A percentile compares a stretch with the other conserved stretches of the same genome.
phyloP scores from a whole-genome alignment of 2,329 filamentous ascomycete species.

The Shiraia sp. region DNA sequence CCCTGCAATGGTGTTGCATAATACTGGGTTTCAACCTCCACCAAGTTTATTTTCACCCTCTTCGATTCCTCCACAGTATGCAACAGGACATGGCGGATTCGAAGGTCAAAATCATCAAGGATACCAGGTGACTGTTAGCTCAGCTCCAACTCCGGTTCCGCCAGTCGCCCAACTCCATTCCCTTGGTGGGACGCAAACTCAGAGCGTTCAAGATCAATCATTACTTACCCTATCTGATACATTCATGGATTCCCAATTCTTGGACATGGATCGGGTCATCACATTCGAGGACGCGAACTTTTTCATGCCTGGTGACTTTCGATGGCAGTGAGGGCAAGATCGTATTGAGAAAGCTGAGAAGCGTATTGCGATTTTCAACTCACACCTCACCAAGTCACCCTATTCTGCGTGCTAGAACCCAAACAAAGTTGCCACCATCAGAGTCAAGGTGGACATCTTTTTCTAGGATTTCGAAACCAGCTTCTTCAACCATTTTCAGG shows the following conservation, averaged over 20 bases:
- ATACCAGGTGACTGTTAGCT: too few relatives aligned
- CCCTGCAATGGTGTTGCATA: neutral
- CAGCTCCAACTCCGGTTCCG: neutral
- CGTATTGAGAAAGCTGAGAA: too few relatives aligned
- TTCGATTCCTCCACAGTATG: neutral
- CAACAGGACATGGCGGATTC: too few relatives aligned
- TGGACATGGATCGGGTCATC: conserved; percentile 41
- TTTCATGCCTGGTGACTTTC: conserved; percentile 19
- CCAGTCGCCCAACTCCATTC: conserved; percentile 1
- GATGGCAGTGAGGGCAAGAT: too few relatives aligned
- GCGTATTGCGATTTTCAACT: too few relatives aligned
- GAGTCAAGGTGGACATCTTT: conserved; percentile 27
- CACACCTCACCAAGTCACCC: neutral
- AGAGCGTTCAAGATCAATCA: conserved; percentile 33
- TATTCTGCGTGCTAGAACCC: conserved; percentile 31
- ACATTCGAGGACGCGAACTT: conserved; percentile 43
- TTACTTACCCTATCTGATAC: conserved; percentile 35
- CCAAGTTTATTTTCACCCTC: neutral
- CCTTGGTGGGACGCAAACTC: conserved; percentile 6
- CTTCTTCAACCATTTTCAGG: conserved; percentile 31
- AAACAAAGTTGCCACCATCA: conserved; percentile 32
- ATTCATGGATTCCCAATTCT: conserved; percentile 38
- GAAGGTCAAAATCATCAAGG: too few relatives aligned
- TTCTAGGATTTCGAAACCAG: conserved; percentile 28
- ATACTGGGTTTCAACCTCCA: conserved; percentile 6